Conservation (phyloP, 169 alveolate genomes). For the Theileria annulata region DNA sequence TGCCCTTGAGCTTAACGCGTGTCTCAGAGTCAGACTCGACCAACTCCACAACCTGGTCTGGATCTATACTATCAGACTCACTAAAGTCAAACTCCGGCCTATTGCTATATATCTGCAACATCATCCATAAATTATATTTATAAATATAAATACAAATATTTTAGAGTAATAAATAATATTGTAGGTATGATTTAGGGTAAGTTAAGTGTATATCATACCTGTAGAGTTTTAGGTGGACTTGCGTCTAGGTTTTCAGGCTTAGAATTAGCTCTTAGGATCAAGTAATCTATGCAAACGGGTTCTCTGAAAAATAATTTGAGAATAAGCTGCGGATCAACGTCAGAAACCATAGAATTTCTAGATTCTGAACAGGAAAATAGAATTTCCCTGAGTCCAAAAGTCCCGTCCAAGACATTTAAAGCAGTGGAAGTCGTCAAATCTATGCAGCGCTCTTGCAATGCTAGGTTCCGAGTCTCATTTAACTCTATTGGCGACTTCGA, state of each 20-base stretch:
- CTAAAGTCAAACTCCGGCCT: slow-evolving; percentile 61
- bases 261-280: slow-evolving; percentile 15
- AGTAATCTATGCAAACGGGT: slow-evolving; percentile 29
- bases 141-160: neutral
- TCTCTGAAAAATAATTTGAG: slow-evolving; percentile 47
- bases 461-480: slow-evolving; percentile 21
- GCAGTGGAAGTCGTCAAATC: slow-evolving; percentile 40
- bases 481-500: neutral
- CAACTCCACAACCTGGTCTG: slow-evolving; percentile 37
- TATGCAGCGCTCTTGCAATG: slow-evolving; percentile 35
- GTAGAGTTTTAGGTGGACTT: slow-evolving; percentile 45
- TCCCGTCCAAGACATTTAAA: slow-evolving; percentile 19
- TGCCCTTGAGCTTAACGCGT: slow-evolving; percentile 33
- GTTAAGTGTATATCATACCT: slow-evolving; percentile 1
- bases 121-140: neutral
- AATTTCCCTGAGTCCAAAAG: slow-evolving; percentile 15
- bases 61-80: slow-evolving; percentile 34
- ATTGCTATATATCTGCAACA: slow-evolving; percentile 41
- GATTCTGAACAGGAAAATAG: slow-evolving; percentile 16
- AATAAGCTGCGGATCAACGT: slow-evolving; percentile 62
- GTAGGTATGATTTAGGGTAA: neutral
- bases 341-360: slow-evolving; percentile 32
- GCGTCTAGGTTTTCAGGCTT: slow-evolving; percentile 16
- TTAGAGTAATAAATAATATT: neutral
- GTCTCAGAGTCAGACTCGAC: neutral